Evolutionary conservation across 2,329 filamentous ascomycete genomes (phyloP).

Genomic region (Penicillium decumbens): DNA sequence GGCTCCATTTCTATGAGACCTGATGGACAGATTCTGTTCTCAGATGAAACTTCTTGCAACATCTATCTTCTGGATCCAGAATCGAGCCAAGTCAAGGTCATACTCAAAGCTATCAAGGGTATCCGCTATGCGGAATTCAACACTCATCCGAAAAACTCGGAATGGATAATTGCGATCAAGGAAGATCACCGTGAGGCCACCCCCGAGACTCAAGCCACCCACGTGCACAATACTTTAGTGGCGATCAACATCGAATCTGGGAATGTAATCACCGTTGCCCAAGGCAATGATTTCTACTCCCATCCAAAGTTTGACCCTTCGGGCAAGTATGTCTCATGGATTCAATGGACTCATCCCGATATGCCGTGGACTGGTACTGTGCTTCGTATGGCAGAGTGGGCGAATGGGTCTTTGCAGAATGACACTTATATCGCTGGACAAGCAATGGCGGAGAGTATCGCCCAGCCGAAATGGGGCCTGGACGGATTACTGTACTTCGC

Average conservation of each 20-base stretch:
- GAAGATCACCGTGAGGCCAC: conserved; percentile 46
- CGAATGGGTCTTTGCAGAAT: conserved; percentile 32
- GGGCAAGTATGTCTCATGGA: conserved; percentile 48
- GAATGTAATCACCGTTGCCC: conserved; percentile 38
- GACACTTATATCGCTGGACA: conserved; percentile 42
- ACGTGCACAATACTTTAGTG: conserved; percentile 33
- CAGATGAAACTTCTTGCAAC: conserved; percentile 41
- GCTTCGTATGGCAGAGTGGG: conserved; percentile 46
- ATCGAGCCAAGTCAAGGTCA: conserved; percentile 33
- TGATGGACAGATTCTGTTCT: conserved; percentile 46
- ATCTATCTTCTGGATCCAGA: conserved; percentile 44
- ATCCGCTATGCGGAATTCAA: conserved; percentile 45
- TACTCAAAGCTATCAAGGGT: conserved; percentile 23
- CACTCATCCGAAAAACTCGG: conserved; percentile 31
- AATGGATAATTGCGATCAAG: conserved; percentile 50
- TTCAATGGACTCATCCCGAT: conserved; percentile 53
- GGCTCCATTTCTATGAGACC: conserved; percentile 41
- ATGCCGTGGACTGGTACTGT: conserved; percentile 50
- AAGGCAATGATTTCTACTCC: conserved; percentile 52
- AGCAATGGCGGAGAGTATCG: conserved; percentile 41
- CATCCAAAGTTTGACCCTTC: conserved; percentile 49
- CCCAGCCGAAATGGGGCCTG: conserved; percentile 50
- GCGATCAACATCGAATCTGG: conserved; percentile 25
- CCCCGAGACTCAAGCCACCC: conserved; percentile 23
- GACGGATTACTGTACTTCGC: conserved; percentile 49